These are phyloP conservation scores for Suillus bovinus DNA, from an alignment of 768 basidiomycete species.

Conservation along the genomic window DNA sequence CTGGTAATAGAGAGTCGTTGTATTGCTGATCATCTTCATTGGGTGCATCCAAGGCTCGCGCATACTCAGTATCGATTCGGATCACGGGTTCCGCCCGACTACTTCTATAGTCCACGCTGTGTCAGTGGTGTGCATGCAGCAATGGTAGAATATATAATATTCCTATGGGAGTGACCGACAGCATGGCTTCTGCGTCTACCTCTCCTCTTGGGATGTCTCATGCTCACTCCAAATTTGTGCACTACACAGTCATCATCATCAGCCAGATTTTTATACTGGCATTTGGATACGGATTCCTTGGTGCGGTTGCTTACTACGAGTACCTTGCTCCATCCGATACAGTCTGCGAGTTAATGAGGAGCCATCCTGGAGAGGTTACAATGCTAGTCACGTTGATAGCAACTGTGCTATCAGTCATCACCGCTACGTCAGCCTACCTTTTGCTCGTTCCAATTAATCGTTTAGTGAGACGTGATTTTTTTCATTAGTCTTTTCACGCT, in stretches of 20 bases:
- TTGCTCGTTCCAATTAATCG: background rate
- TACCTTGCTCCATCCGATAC: slow-evolving; percentile 3
- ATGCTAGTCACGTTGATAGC: slow-evolving; percentile 6
- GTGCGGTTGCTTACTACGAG: slow-evolving; percentile 2
- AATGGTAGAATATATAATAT: background rate
- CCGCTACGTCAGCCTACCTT: background rate
- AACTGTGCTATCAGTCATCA: slow-evolving; percentile 3
- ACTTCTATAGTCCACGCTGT: background rate
- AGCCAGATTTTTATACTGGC: slow-evolving; percentile 1
- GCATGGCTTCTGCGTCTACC: background rate
- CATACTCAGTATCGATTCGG: background rate
- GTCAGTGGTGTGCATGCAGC: background rate
- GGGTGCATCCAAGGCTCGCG: background rate
- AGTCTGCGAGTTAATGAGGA: background rate
- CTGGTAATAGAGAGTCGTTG: background rate
- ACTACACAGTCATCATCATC: background rate
- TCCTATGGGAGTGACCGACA: background rate
- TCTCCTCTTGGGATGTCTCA: background rate
- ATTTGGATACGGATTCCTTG: slow-evolving; percentile 13
- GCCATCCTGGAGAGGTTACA: slow-evolving; percentile 6
- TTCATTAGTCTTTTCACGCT: slow-evolving; percentile 4
- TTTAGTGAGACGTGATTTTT: background rate
- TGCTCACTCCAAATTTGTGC: background rate
- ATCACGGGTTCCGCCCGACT: background rate
- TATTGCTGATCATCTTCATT: background rate